A percentile compares a stretch with the other conserved stretches of the same genome.
Conservation (phyloP, 208 protist genomes). For the Trypanosoma melophagium region DNA sequence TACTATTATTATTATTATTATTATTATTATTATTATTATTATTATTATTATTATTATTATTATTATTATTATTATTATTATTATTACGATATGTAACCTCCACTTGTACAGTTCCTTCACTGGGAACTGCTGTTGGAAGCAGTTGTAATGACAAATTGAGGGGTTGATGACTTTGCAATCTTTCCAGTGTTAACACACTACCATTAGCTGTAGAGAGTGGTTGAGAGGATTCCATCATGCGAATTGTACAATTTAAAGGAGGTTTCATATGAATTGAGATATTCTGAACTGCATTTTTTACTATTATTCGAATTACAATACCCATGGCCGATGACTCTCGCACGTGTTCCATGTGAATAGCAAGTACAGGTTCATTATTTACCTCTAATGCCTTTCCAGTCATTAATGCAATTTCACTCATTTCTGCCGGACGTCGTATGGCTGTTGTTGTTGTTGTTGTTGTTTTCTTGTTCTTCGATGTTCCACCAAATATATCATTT, state of each 20-base stretch:
- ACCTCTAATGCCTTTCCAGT: background rate
- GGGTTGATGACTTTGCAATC: slow-evolving; percentile 9
- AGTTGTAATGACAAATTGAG: slow-evolving; percentile 6
- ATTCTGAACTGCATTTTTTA: background rate
- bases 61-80: background rate
- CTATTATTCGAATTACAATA: slow-evolving; percentile 9
- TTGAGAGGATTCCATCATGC: slow-evolving; percentile 1
- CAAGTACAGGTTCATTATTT: background rate
- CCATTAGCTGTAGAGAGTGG: background rate
- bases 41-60: no score
- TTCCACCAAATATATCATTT: slow-evolving; percentile 51
- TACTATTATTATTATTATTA: no score
- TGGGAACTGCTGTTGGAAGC: slow-evolving; percentile 17
- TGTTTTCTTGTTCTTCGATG: slow-evolving; percentile 21
- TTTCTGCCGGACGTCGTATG: background rate
- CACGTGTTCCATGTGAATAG: slow-evolving; percentile 17
- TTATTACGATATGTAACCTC: slow-evolving; percentile 11
- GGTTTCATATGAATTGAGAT: background rate
- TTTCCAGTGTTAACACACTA: background rate
- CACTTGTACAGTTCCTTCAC: slow-evolving; percentile 9
- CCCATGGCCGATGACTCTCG: slow-evolving; percentile 1
- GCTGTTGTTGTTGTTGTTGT: no score
- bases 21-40: no score
- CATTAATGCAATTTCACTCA: background rate
- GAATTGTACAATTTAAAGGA: slow-evolving; percentile 9